These are phyloP conservation scores for Rutstroemia sp. DNA, from an alignment of 2,329 filamentous ascomycete species.

Conservation along the genomic window DNA sequence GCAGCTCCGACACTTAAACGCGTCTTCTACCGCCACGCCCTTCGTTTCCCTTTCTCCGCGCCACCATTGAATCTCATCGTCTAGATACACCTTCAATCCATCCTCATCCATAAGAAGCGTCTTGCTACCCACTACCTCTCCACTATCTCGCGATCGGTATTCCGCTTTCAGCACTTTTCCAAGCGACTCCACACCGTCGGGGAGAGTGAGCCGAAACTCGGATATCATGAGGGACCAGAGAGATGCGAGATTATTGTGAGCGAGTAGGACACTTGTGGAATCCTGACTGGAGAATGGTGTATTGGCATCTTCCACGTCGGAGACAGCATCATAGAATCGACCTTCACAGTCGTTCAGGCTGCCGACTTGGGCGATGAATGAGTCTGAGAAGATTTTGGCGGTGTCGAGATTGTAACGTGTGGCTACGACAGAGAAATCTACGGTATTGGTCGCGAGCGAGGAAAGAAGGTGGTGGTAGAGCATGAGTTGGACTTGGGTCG, in stretches of 20 bases:
- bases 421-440: conserved; percentile 65
- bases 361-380: conserved; percentile 69
- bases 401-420: conserved; percentile 63
- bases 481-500: conserved; percentile 80
- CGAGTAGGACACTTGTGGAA: conserved; percentile 37
- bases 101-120: conserved; percentile 59
- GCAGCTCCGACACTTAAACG: conserved; percentile 80
- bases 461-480: conserved; percentile 83
- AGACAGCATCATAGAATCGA: conserved; percentile 42
- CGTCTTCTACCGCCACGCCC: conserved; percentile 76
- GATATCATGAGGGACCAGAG: conserved; percentile 58
- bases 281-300: conserved; percentile 21
- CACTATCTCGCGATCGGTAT: conserved; percentile 41
- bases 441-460: conserved; percentile 60
- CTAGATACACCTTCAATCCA: conserved; percentile 58
- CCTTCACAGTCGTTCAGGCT: conserved; percentile 51
- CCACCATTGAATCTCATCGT: conserved; percentile 79
- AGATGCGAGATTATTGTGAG: conserved; percentile 50
- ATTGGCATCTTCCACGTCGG: conserved; percentile 22
- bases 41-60: conserved; percentile 62
- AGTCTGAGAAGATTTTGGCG: conserved; percentile 63
- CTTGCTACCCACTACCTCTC: conserved; percentile 47
- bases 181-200: conserved; percentile 46
- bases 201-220: conserved; percentile 42
- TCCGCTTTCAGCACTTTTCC: conserved; percentile 49